Conservation (phyloP, 345 rosid genomes). For the Anastatica hierochuntica region DNA sequence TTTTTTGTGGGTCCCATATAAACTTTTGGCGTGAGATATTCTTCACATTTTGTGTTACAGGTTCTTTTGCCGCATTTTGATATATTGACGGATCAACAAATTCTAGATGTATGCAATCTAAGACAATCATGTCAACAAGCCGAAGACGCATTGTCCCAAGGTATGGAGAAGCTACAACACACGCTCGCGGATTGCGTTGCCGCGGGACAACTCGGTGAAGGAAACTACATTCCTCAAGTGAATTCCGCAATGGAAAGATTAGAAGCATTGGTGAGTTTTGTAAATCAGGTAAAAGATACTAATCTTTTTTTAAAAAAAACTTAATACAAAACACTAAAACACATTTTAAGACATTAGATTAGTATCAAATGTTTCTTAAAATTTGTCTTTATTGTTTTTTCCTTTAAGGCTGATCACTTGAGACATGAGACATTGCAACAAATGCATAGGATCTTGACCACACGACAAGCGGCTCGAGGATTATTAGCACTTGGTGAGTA, state of each 20-base stretch:
- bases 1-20: no score
- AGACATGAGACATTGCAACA: conserved; percentile 78
- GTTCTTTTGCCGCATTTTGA: conserved; percentile 74
- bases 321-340: no score
- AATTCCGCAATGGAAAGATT: conserved; percentile 65
- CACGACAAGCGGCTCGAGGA: conserved; percentile 67
- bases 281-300: conserved; percentile 51
- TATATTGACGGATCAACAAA: conserved; percentile 58
- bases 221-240: conserved; percentile 42
- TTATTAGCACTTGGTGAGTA: conserved; percentile 79
- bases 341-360: neutral
- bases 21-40: no score
- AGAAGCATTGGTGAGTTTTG: conserved; percentile 68
- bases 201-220: conserved; percentile 46
- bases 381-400: neutral
- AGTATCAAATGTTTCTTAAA: neutral
- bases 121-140: conserved; percentile 86
- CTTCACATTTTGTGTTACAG: conserved; percentile 26
- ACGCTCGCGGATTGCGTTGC: conserved; percentile 61
- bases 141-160: conserved; percentile 87
- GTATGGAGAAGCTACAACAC: conserved; percentile 83
- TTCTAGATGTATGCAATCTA: conserved; percentile 42
- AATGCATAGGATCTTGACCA: conserved; percentile 63
- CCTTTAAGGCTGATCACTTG: conserved; percentile 66
- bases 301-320: neutral